Evolutionary conservation across 768 basidiomycete species (phyloP).

Genomic region (Pleurotus djamor): DNA sequence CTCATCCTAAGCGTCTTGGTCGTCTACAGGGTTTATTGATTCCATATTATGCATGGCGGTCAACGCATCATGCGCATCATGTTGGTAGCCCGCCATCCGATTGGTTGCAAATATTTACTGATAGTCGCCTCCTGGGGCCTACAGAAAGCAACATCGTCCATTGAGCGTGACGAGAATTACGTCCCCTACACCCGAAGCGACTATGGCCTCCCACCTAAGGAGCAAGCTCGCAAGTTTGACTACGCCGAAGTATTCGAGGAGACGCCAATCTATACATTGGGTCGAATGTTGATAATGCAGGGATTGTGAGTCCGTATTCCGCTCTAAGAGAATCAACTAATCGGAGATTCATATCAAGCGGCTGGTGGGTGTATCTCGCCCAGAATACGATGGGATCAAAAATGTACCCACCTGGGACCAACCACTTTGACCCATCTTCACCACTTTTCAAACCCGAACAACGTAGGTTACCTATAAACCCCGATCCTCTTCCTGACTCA

Average conservation of each 20-base stretch:
- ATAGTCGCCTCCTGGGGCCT: neutral
- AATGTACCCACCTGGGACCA: slow-evolving; percentile 45
- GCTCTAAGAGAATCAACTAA: neutral
- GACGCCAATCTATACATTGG: slow-evolving; percentile 42
- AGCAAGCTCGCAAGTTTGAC: slow-evolving; percentile 33
- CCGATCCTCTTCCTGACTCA: slow-evolving; percentile 6
- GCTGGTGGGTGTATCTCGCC: slow-evolving; percentile 35
- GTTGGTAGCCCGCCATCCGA: slow-evolving; percentile 23
- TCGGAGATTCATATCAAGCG: slow-evolving; percentile 10
- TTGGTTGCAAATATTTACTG: neutral
- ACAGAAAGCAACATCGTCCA: slow-evolving; percentile 67
- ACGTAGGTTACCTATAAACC: slow-evolving; percentile 20
- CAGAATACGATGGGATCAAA: slow-evolving; percentile 46
- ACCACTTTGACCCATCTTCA: slow-evolving; percentile 37
- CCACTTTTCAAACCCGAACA: slow-evolving; percentile 37
- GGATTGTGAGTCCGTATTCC: slow-evolving; percentile 26
- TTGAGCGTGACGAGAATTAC: slow-evolving; percentile 77
- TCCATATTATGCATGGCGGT: slow-evolving; percentile 65
- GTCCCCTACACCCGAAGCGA: slow-evolving; percentile 48
- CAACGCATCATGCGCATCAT: slow-evolving; percentile 71
- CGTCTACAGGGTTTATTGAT: slow-evolving; percentile 42
- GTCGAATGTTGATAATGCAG: slow-evolving; percentile 47
- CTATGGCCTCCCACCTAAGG: slow-evolving; percentile 36
- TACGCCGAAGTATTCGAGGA: slow-evolving; percentile 52
- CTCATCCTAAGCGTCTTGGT: slow-evolving; percentile 10